Conservation (phyloP, 2,329 filamentous ascomycete species). For the Pestalotiopsis sp. region DNA sequence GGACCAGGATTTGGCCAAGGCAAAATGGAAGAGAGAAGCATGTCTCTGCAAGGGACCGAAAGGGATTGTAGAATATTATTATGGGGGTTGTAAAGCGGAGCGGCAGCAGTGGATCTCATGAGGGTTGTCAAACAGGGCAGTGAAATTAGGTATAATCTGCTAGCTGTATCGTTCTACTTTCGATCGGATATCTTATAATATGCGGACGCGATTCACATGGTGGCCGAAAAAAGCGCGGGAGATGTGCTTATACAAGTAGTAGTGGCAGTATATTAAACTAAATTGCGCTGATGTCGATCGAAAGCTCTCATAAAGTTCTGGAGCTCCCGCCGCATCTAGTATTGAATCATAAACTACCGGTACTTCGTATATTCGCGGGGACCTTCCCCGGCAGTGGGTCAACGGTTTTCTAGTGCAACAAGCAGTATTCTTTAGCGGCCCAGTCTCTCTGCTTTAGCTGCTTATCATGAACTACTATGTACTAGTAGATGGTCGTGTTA, state of each 20-base stretch:
- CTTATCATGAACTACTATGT: not conserved
- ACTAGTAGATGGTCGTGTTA: not conserved
- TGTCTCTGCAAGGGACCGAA: not conserved
- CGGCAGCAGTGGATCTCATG: not conserved
- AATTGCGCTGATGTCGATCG: not conserved
- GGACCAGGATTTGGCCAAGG: not conserved
- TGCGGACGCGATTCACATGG: not conserved
- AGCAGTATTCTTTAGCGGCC: not conserved
- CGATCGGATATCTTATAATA: not conserved
- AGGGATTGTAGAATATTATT: not conserved
- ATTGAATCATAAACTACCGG: not conserved
- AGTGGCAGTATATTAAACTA: not conserved
- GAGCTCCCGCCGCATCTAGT: not conserved
- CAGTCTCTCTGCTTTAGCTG: not conserved
- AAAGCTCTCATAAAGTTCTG: not conserved
- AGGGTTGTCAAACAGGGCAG: not conserved
- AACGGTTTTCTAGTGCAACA: not conserved
- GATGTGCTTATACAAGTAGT: not conserved
- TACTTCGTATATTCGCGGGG: not conserved
- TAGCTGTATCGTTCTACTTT: not conserved
- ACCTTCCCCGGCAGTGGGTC: not conserved
- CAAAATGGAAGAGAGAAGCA: not conserved
- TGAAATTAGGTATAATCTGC: constrained; percentile 4
- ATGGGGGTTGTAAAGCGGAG: not conserved
- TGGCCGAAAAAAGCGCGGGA: not conserved